Evolutionary conservation across 1,284 basidiomycete genomes (phyloP).

Genomic region (Irpex sp.): DNA sequence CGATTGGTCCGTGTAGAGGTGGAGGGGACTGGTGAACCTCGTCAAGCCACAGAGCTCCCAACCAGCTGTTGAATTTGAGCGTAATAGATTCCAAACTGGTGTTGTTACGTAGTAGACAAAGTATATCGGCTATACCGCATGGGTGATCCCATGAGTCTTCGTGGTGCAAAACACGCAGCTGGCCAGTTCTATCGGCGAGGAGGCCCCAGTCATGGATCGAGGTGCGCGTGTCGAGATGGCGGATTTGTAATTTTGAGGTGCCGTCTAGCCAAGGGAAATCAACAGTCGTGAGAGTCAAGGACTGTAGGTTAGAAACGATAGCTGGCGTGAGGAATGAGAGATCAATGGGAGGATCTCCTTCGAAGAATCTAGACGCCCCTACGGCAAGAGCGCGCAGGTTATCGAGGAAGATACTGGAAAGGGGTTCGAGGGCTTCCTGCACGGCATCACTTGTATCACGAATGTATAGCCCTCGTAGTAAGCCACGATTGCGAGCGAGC

Average conservation of each 20-base stretch:
- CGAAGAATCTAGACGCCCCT: slow-evolving; percentile 1
- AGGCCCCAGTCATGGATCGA: background rate
- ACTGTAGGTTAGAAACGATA: slow-evolving; percentile 14
- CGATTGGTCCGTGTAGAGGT: background rate
- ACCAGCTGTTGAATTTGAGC: slow-evolving; percentile 17
- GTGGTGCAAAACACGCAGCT: slow-evolving; percentile 17
- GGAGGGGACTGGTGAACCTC: background rate
- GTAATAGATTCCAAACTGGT: slow-evolving; percentile 17
- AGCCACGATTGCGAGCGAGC: slow-evolving; percentile 48
- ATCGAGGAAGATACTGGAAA: slow-evolving; percentile 26
- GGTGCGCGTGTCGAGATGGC: slow-evolving; percentile 9
- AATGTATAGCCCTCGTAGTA: slow-evolving; percentile 45
- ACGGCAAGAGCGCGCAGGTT: slow-evolving; percentile 17
- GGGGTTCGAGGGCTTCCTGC: slow-evolving; percentile 18
- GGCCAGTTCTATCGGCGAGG: no score
- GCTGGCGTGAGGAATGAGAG: slow-evolving; percentile 14
- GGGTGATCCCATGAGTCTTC: slow-evolving; percentile 13
- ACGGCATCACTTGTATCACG: slow-evolving; percentile 16
- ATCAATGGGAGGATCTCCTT: slow-evolving; percentile 5
- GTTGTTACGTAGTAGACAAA: slow-evolving; percentile 22
- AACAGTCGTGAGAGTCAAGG: slow-evolving; percentile 1
- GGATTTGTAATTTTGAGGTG: slow-evolving; percentile 13
- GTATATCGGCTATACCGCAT: slow-evolving; percentile 16
- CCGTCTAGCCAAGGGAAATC: slow-evolving; percentile 3
- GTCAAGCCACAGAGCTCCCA: slow-evolving; percentile 14